Evolutionary conservation across 2,329 filamentous ascomycete genomes (phyloP), one percentile per base, ranked within the genome.

Genomic region (Aspergillus thermomutatus): DNA sequence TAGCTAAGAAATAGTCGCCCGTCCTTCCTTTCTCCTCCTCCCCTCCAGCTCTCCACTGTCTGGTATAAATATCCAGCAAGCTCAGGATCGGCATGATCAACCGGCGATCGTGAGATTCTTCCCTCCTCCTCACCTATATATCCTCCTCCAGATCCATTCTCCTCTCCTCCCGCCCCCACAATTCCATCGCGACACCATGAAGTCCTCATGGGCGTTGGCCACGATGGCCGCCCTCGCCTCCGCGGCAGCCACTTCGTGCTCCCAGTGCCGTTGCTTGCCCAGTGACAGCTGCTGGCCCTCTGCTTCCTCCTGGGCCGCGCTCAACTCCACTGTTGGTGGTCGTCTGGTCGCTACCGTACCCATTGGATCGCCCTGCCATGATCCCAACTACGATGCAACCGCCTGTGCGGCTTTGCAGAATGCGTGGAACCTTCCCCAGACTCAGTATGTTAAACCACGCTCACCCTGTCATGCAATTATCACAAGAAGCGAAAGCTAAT

Each of bases 241-340:
- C 8, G 55, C 61, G 25, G 55, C 49, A 17, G 14, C 54, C 23
- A 56, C 58, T 28, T 17, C 27, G 14, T 6, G 25, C 40, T 23
- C n/a, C 3, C 3, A 51, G 6, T 69, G 67, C 48, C 63, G 61
- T 60, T 70, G 67, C 40, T 51, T 69, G 49, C 76, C 75, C 2
- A 66, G 66, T 5, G 71, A 77, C 51, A 49, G 57, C 25, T 78
- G 75, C 59, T 77, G 75, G 75, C 68, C 74, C 61, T 60, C 65
- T 3, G n/a, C 57, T 1, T 55, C 64, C 5, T 58, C 59, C n/a
- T 76, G 75, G 74, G 55, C 61, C 3, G 52, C 61, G 7, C 61
- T 77, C 37, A 77, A 77, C 61, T 56, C 54, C 48, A 74, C 74
- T 3, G 69, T 77, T 4, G 66, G 63, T 26, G 75, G 75, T 46